Evolutionary conservation across 306 rosid species (phyloP), one percentile per base, ranked within the genome.

Genomic region (Gastrolobium villosum): DNA sequence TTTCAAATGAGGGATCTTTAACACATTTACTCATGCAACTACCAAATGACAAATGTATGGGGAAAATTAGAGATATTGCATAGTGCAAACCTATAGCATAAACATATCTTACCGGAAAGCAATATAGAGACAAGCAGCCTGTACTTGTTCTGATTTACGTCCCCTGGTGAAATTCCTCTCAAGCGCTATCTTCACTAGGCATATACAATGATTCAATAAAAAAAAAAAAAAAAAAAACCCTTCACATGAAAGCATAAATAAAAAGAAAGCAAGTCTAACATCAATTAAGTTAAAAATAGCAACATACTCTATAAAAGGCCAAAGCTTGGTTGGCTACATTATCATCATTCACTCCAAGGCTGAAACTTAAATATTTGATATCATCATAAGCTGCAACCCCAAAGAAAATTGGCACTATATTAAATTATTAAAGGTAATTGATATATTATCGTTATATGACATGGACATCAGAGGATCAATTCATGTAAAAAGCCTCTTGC

Each of bases 101-200:
- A 70, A 48, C 36, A 49, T 55, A 9, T 56, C 76, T 69, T 77
- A 93, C 97, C 97, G 89, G 79, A 90, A 93, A 43, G 98, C 93
- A 81, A 91, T 87, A 84, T 93, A 93, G n/a, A 93, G 88, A 85
- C 98, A 93, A 55, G 98, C 83, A 68, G 92, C 97, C 73, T 83
- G 87, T 28, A 93, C 98, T 64, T 84, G 94, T 57, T 82, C 91
- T 72, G 93, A 76, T 83, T 63, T 87, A 50, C 97, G 91, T 37
- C 98, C 97, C 88, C 82, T 79, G 7, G 98, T 91, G 84, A 93
- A 93, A 70, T 86, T 87, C 73, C 87, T 69, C 72, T 91, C 95
- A 56, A 91, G 82, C 6, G 92, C 98, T 73, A 93, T 90, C 98
- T 91, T 86, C 79, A 83, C 41, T 78, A 70, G 74, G 70, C 67